phyloP scores from a whole-genome alignment of 2,329 filamentous ascomycete species.

The Ophiosphaerella korrae region DNA sequence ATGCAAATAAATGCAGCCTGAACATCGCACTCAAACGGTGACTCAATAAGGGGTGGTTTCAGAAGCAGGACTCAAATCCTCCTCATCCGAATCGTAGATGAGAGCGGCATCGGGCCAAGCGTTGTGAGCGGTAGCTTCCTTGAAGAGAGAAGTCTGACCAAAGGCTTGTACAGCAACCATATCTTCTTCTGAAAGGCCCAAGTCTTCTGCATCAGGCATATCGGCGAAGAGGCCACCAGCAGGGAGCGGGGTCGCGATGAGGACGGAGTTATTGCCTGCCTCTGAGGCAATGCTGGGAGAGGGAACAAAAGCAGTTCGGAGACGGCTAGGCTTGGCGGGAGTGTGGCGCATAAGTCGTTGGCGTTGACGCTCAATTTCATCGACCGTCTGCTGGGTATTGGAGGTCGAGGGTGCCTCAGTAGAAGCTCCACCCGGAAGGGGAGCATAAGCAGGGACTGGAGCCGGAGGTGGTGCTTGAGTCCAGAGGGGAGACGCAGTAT shows the following conservation, averaged over 20 bases:
- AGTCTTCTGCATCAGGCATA: slow-evolving; percentile 23
- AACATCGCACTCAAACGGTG: no score
- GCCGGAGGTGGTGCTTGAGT: slow-evolving; percentile 44
- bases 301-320: slow-evolving; percentile 39
- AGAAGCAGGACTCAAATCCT: not conserved
- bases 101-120: slow-evolving; percentile 19
- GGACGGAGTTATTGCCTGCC: slow-evolving; percentile 26
- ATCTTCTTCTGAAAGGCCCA: slow-evolving; percentile 24
- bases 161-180: slow-evolving; percentile 18
- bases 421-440: slow-evolving; percentile 27
- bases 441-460: slow-evolving; percentile 41
- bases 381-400: slow-evolving; percentile 17
- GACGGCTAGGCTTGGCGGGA: slow-evolving; percentile 40
- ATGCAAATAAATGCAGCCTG: no score
- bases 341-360: slow-evolving; percentile 41
- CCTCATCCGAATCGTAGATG: slow-evolving; percentile 33
- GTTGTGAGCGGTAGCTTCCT: slow-evolving; percentile 14
- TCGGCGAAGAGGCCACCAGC: slow-evolving; percentile 18
- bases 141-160: slow-evolving; percentile 9
- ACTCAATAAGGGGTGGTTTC: no score
- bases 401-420: slow-evolving; percentile 7
- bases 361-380: slow-evolving; percentile 36
- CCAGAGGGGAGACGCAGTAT: slow-evolving; percentile 27
- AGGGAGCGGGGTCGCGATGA: slow-evolving; percentile 24
- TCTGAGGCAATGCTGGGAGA: slow-evolving; percentile 39